phyloP scores from a whole-genome alignment of 2,329 filamentous ascomycete species.

The Neonectria faginata region DNA sequence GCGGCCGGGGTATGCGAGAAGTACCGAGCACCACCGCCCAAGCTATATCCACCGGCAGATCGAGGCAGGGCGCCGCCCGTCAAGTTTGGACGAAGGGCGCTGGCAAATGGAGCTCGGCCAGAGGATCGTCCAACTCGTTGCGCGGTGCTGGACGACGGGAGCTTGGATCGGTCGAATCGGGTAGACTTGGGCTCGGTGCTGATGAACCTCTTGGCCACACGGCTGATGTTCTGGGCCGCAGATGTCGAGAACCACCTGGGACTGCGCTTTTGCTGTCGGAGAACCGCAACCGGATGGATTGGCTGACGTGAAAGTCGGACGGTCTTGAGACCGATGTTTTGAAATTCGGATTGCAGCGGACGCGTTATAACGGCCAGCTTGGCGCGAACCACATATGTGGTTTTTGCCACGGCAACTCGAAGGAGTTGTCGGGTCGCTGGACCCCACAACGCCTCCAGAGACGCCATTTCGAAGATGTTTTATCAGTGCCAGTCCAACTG shows the following conservation, averaged over 20 bases:
- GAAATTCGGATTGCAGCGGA: conserved; percentile 59
- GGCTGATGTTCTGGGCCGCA: conserved; percentile 57
- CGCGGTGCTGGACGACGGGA: conserved; percentile 62
- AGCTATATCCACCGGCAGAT: conserved; percentile 87
- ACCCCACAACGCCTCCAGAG: conserved; percentile 68
- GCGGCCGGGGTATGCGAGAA: conserved; percentile 90
- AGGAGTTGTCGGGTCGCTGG: conserved; percentile 67
- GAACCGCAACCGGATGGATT: conserved; percentile 64
- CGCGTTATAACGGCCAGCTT: conserved; percentile 60
- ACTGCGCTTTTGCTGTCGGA: conserved; percentile 60
- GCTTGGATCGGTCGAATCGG: conserved; percentile 61
- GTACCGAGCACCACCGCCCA: conserved; percentile 81
- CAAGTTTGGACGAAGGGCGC: conserved; percentile 88
- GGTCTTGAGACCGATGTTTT: conserved; percentile 59
- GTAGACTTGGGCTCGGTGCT: conserved; percentile 54
- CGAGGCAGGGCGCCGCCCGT: conserved; percentile 88
- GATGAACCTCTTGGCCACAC: conserved; percentile 63
- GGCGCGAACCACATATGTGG: conserved; percentile 63
- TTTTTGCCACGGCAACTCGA: conserved; percentile 63
- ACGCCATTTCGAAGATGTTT: conserved; percentile 61
- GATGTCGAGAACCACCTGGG: conserved; percentile 62
- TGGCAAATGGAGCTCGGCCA: conserved; percentile 86
- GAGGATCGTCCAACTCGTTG: conserved; percentile 71
- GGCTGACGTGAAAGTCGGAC: conserved; percentile 59
- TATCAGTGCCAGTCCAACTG: conserved; percentile 35